Percentiles rank a stretch among this genome's conserved stretches.
These are phyloP conservation scores for Termitomyces sp. DNA, from an alignment of 768 basidiomycete genomes.

Conservation along the genomic window DNA sequence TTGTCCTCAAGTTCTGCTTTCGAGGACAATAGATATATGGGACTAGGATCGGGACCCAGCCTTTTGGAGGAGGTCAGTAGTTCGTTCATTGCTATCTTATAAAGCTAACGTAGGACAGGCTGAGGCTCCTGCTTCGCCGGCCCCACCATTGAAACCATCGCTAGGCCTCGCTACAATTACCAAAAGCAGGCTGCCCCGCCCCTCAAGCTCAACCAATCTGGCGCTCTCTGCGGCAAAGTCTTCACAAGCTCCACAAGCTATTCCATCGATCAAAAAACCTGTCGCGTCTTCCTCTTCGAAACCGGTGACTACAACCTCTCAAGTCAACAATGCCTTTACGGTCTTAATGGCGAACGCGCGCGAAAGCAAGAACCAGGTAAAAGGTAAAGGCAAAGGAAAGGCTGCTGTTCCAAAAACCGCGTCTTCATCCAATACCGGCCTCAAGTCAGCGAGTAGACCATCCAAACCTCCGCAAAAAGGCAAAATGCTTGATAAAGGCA, in stretches of 20 bases:
- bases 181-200: conserved; percentile 35
- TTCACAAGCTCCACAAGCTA: not conserved
- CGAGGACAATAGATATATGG: conserved; percentile 22
- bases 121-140: not conserved
- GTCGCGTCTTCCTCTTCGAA: conserved; percentile 9
- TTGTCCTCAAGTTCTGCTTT: conserved; percentile 20
- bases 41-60: conserved; percentile 24
- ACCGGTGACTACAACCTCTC: conserved; percentile 13
- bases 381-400: conserved; percentile 26
- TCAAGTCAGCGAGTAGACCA: conserved; percentile 1
- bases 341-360: conserved; percentile 31
- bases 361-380: conserved; percentile 15
- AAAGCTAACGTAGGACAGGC: conserved; percentile 1
- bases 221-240: not conserved
- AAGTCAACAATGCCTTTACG: conserved; percentile 29
- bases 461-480: conserved; percentile 9
- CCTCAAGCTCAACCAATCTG: conserved; percentile 19
- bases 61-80: conserved; percentile 23
- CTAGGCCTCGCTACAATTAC: conserved; percentile 13
- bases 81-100: not conserved
- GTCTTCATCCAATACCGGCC: conserved; percentile 9
- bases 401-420: conserved; percentile 10
- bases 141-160: conserved; percentile 15
- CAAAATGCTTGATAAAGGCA: conserved; percentile 11
- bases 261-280: not conserved